Evolutionary conservation across 2,329 filamentous ascomycete species (phyloP).

Genomic region (Fusarium palustre): DNA sequence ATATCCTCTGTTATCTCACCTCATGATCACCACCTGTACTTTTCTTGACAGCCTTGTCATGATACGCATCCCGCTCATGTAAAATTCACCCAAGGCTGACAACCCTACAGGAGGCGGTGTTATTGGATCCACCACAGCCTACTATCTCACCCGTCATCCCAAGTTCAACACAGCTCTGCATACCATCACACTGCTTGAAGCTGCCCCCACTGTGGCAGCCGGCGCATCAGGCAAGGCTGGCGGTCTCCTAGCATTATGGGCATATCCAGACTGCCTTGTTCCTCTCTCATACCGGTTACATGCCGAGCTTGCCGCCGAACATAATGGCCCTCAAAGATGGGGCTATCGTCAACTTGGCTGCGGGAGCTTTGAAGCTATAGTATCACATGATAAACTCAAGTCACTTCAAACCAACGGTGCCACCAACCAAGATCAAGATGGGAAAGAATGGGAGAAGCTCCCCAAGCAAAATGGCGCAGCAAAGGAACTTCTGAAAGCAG

Average conservation of each 20-base stretch:
- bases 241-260: constrained; percentile 90
- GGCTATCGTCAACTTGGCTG: constrained; percentile 86
- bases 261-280: constrained; percentile 86
- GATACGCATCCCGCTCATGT: not conserved
- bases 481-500: constrained; percentile 61
- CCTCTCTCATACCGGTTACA: constrained; percentile 88
- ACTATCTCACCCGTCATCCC: constrained; percentile 88
- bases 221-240: constrained; percentile 96
- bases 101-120: constrained; percentile 80
- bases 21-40: not conserved
- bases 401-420: constrained; percentile 43
- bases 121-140: constrained; percentile 91
- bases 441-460: constrained; percentile 69
- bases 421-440: constrained; percentile 30
- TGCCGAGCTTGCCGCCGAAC: constrained; percentile 83
- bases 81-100: constrained; percentile 20
- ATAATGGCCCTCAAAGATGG: constrained; percentile 83
- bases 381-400: constrained; percentile 52
- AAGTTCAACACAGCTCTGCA: constrained; percentile 80
- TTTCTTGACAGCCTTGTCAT: constrained; percentile 11
- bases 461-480: constrained; percentile 69
- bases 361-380: constrained; percentile 65
- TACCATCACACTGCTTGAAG: constrained; percentile 87
- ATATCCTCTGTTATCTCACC: not conserved
- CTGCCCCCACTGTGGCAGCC: constrained; percentile 82